These are phyloP conservation scores for Apiotrichum brassicae DNA, from an alignment of 1,284 basidiomycete species.

Conservation along the genomic window DNA sequence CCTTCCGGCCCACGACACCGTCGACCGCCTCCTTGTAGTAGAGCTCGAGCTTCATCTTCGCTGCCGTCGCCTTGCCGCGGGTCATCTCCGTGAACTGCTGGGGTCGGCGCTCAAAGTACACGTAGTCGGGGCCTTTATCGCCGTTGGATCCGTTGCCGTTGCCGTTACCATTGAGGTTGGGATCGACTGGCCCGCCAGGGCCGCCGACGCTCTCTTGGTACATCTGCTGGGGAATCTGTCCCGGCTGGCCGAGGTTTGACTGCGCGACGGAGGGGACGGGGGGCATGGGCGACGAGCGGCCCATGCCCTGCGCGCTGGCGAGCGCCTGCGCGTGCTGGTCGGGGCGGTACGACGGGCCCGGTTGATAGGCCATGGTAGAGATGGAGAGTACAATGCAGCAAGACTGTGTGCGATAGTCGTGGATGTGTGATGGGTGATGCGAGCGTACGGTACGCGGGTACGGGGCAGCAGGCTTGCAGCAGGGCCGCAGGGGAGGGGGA, in stretches of 20 bases:
- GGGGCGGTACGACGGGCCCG: conserved; percentile 23
- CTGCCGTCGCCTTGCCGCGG: conserved; percentile 84
- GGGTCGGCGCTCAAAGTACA: conserved; percentile 90
- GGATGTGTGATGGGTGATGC: too few relatives aligned
- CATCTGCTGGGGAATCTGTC: conserved; percentile 17
- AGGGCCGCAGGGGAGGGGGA: too few relatives aligned
- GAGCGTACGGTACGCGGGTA: too few relatives aligned
- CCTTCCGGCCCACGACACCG: conserved; percentile 80
- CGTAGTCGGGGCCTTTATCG: conserved; percentile 62
- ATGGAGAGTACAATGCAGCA: too few relatives aligned
- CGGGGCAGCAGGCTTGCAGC: too few relatives aligned
- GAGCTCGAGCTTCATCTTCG: conserved; percentile 94
- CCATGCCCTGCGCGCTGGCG: conserved; percentile 13
- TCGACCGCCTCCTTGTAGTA: conserved; percentile 96
- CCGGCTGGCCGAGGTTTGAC: conserved; percentile 35
- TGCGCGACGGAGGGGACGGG: conserved; percentile 27
- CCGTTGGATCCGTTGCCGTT: neutral
- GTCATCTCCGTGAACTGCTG: conserved; percentile 78
- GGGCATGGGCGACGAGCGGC: conserved; percentile 36
- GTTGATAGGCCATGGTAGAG: conserved; percentile 24
- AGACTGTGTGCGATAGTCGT: too few relatives aligned
- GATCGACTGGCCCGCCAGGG: neutral
- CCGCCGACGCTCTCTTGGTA: neutral
- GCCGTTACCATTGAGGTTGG: conserved; percentile 2
- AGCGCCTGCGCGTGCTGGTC: conserved; percentile 17